These are phyloP conservation scores for Pythium chondricola DNA, from an alignment of 352 stramenopile genomes.

Conservation along the genomic window DNA sequence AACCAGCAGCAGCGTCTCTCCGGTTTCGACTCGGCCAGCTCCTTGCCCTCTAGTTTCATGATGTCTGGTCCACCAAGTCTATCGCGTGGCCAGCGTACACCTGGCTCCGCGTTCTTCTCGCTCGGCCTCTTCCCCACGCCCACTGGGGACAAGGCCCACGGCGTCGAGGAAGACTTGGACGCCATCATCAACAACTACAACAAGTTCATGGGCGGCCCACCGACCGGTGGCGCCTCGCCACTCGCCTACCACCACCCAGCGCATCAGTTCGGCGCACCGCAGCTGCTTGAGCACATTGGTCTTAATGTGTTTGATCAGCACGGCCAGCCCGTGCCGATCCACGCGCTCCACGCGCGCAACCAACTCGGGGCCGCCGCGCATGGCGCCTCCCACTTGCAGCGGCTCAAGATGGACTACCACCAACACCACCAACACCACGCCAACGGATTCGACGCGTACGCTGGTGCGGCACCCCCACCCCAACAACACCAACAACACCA, in stretches of 20 bases:
- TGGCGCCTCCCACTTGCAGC: slow-evolving; percentile 25
- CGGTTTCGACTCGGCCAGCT: slow-evolving; percentile 27
- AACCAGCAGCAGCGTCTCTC: slow-evolving; percentile 26
- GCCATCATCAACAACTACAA: slow-evolving; percentile 70
- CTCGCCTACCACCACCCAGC: slow-evolving; percentile 48
- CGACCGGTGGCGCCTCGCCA: slow-evolving; percentile 20
- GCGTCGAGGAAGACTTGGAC: slow-evolving; percentile 41
- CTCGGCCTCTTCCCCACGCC: slow-evolving; percentile 51
- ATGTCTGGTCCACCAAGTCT: slow-evolving; percentile 43
- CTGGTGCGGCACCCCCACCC: neutral
- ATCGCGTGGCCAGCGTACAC: slow-evolving; percentile 30
- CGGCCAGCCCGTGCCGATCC: slow-evolving; percentile 23
- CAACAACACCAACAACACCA: neutral
- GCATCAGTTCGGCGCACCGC: slow-evolving; percentile 34
- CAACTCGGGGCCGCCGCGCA: slow-evolving; percentile 11
- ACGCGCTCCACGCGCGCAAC: slow-evolving; percentile 16
- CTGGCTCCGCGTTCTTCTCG: slow-evolving; percentile 40
- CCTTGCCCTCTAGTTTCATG: slow-evolving; percentile 33
- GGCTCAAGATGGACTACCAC: slow-evolving; percentile 58
- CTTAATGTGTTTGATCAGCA: slow-evolving; percentile 57
- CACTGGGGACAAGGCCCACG: slow-evolving; percentile 21
- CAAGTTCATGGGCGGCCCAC: slow-evolving; percentile 48
- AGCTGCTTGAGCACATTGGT: slow-evolving; percentile 56
- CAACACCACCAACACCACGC: slow-evolving; percentile 2
- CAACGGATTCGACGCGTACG: slow-evolving; percentile 41